phyloP scores from a whole-genome alignment of 1,284 basidiomycete genomes.

The Chalciporus sp. region DNA sequence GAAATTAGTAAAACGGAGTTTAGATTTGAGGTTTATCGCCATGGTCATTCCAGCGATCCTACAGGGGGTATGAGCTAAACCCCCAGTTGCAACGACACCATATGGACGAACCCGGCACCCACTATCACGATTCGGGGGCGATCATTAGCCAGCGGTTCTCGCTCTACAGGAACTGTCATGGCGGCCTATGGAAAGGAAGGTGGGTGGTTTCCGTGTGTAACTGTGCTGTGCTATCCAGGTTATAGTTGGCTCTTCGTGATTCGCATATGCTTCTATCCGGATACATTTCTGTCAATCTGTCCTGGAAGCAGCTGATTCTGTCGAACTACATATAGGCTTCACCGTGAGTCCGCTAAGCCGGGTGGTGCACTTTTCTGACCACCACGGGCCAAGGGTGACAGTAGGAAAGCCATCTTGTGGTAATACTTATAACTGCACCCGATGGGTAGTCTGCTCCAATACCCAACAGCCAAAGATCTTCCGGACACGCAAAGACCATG shows the following conservation, averaged over 20 bases:
- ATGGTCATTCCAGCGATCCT: conserved; percentile 47
- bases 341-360: no score
- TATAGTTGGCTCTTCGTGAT: background rate
- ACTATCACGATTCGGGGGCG: conserved; percentile 16
- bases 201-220: background rate
- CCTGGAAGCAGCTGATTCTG: no score
- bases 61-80: background rate
- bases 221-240: background rate
- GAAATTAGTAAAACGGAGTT: conserved; percentile 24
- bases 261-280: background rate
- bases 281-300: no score
- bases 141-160: background rate
- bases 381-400: no score
- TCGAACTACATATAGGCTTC: no score
- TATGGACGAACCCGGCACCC: conserved; percentile 32
- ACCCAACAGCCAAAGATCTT: background rate
- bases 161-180: background rate
- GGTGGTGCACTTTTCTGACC: no score
- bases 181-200: conserved; percentile 3
- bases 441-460: background rate
- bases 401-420: background rate
- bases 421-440: background rate
- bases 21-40: conserved; percentile 42
- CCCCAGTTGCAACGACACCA: background rate
- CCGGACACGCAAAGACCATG: background rate